Percentiles rank a stretch among this genome's conserved stretches.
These are phyloP conservation scores for Domatiomyces globalis DNA, from an alignment of 2,329 filamentous ascomycete genomes.

Conservation along the genomic window DNA sequence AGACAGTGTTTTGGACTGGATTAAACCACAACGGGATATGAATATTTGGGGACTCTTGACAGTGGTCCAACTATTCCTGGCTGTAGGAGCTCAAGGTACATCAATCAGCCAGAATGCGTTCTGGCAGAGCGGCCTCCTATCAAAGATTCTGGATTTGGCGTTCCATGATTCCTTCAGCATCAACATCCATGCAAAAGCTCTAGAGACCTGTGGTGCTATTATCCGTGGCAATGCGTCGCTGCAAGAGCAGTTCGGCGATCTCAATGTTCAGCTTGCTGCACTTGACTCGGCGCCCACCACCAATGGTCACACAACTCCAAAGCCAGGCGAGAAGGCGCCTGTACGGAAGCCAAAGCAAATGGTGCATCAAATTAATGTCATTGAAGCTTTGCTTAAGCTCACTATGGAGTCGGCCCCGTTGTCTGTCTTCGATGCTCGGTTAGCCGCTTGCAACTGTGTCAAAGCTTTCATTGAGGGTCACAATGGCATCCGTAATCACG, in stretches of 20 bases:
- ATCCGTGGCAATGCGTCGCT: slow-evolving; percentile 66
- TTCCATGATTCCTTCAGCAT: slow-evolving; percentile 61
- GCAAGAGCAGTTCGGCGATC: slow-evolving; percentile 79
- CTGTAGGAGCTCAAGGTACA: slow-evolving; percentile 65
- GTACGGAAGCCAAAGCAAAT: slow-evolving; percentile 3
- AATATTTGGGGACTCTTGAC: slow-evolving; percentile 84
- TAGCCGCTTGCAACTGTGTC: slow-evolving; percentile 77
- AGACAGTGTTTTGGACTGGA: slow-evolving; percentile 57
- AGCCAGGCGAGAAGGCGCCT: slow-evolving; percentile 4
- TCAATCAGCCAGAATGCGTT: slow-evolving; percentile 73
- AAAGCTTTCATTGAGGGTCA: slow-evolving; percentile 86
- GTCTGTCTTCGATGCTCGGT: slow-evolving; percentile 61
- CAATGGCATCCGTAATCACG: slow-evolving; percentile 66
- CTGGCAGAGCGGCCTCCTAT: slow-evolving; percentile 66
- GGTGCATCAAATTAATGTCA: slow-evolving; percentile 49
- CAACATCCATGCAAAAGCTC: slow-evolving; percentile 70
- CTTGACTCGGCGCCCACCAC: slow-evolving; percentile 16
- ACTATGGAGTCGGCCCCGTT: slow-evolving; percentile 54
- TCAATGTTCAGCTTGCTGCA: slow-evolving; percentile 48
- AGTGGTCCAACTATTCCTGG: slow-evolving; percentile 73
- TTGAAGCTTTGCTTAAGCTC: slow-evolving; percentile 79
- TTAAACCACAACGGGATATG: slow-evolving; percentile 63
- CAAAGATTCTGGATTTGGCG: slow-evolving; percentile 65
- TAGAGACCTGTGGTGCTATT: slow-evolving; percentile 73
- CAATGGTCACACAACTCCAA: slow-evolving; percentile 23